Percentiles rank a stretch among this genome's conserved stretches.
Conservation (phyloP, 352 stramenopile genomes). For the Globisporangium paroecandrum region DNA sequence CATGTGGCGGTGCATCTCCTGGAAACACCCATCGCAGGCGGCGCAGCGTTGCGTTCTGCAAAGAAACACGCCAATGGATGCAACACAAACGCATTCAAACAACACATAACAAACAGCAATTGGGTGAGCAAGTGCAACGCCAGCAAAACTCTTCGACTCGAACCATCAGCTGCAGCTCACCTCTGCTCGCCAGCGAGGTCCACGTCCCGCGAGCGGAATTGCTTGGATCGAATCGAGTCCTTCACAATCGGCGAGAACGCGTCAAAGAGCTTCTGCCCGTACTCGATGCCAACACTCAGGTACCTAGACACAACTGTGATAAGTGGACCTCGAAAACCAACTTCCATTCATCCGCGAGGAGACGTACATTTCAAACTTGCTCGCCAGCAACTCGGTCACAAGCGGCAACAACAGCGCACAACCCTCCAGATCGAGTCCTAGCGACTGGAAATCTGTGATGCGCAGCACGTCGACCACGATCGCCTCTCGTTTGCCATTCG, state of each 20-base stretch:
- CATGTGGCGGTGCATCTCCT: conserved; percentile 57
- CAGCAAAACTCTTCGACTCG: background rate
- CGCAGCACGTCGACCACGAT: conserved; percentile 69
- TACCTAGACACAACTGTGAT: conserved; percentile 30
- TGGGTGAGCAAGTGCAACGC: background rate
- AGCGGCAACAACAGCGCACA: conserved; percentile 77
- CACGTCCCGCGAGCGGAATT: conserved; percentile 51
- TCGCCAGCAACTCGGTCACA: conserved; percentile 59
- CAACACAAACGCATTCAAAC: background rate
- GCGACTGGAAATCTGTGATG: conserved; percentile 51
- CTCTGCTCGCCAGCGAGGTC: conserved; percentile 74
- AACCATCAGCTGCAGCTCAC: conserved; percentile 22
- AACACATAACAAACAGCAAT: background rate
- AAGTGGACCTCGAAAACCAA: background rate
- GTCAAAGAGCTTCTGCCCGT: conserved; percentile 61
- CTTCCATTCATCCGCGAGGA: background rate
- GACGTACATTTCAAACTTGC: conserved; percentile 65
- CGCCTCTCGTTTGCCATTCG: conserved; percentile 65
- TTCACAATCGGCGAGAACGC: conserved; percentile 76
- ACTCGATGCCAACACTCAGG: conserved; percentile 50
- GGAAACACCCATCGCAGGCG: conserved; percentile 59
- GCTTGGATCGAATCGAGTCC: conserved; percentile 45
- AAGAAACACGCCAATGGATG: background rate
- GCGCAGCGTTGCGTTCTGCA: conserved; percentile 53
- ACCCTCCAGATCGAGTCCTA: conserved; percentile 70